Conservation (phyloP, 768 basidiomycete species). For the Lactifluus volemus region DNA sequence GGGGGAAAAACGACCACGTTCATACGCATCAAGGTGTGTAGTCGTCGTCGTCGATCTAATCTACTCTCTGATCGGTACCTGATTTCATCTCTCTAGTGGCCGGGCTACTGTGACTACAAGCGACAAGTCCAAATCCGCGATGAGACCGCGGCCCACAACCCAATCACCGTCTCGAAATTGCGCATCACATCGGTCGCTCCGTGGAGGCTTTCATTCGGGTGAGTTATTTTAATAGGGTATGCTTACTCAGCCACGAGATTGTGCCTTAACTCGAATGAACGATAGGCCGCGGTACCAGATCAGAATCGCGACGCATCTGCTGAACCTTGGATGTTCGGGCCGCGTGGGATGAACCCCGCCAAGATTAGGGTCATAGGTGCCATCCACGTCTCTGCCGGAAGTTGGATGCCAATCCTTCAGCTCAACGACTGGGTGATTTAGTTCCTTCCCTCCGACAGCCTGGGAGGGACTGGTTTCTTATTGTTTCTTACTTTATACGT, state of each 20-base stretch:
- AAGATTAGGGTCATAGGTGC: conserved; percentile 10
- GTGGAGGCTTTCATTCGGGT: conserved; percentile 11
- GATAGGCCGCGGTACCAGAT: background rate
- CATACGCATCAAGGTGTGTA: conserved; percentile 10
- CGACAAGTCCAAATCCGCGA: conserved; percentile 12
- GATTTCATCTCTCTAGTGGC: conserved; percentile 1
- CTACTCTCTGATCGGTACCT: background rate
- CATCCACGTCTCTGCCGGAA: conserved; percentile 11
- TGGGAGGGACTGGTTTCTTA: background rate
- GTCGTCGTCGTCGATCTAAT: background rate
- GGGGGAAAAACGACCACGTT: conserved; percentile 7
- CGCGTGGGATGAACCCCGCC: background rate
- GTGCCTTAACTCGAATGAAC: background rate
- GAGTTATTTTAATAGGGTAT: too few relatives aligned
- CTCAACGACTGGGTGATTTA: background rate
- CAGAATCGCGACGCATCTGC: background rate
- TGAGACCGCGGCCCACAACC: conserved; percentile 1
- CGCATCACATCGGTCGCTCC: conserved; percentile 7
- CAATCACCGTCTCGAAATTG: conserved; percentile 11
- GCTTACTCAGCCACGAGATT: background rate
- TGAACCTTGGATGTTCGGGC: conserved; percentile 4
- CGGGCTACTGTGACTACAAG: conserved; percentile 2
- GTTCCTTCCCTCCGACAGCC: background rate
- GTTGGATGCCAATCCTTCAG: conserved; percentile 19
- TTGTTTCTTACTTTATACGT: background rate